Conservation (phyloP, 2,329 filamentous ascomycete genomes). For the Trichophyton schoenleinii region DNA sequence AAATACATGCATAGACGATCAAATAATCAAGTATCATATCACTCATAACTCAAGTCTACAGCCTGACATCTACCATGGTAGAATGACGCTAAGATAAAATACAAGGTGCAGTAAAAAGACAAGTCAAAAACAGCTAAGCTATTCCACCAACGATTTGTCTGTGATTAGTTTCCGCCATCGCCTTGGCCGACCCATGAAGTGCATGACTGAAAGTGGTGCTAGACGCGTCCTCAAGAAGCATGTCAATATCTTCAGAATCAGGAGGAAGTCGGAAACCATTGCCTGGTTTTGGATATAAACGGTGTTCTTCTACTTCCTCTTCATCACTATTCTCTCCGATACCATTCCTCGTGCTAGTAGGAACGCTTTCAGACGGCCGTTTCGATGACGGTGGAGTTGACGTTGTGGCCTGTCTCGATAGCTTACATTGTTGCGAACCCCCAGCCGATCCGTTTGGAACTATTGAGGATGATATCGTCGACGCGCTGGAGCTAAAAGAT, state of each 20-base stretch:
- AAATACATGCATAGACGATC: not conserved
- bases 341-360: not conserved
- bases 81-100: not conserved
- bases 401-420: not conserved
- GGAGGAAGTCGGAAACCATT: constrained; percentile 47
- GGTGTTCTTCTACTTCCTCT: constrained; percentile 42
- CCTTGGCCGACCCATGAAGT: constrained; percentile 20
- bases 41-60: not conserved
- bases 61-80: not conserved
- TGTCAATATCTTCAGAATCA: constrained; percentile 48
- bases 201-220: constrained; percentile 46
- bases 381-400: not conserved
- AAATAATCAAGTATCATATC: not conserved
- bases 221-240: constrained; percentile 47
- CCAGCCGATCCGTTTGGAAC: not conserved
- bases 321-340: constrained; percentile 27
- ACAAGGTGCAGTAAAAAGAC: not conserved
- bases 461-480: constrained; percentile 4
- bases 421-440: not conserved
- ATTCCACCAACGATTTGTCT: constrained; percentile 11
- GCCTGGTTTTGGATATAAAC: constrained; percentile 51
- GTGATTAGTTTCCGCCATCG: constrained; percentile 3
- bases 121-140: not conserved
- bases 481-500: constrained; percentile 1
- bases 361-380: not conserved